phyloP scores from a whole-genome alignment of 2,329 filamentous ascomycete species.

The Cytospora paraplurivora region DNA sequence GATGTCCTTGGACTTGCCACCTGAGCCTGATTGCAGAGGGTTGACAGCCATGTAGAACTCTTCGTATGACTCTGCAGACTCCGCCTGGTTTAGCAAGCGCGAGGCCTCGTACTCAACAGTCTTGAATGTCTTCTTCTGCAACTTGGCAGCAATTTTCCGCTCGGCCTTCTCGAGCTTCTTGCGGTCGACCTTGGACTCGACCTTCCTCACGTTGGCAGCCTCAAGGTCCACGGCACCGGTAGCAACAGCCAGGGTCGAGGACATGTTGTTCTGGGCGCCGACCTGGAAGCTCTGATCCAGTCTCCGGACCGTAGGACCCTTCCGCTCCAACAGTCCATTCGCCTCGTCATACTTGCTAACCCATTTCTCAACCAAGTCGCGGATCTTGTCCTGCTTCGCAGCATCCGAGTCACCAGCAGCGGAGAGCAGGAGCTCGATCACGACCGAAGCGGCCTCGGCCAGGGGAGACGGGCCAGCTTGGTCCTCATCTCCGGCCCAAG shows the following conservation, averaged over 20 bases:
- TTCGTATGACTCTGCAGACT: constrained; percentile 89
- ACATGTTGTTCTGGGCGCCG: constrained; percentile 91
- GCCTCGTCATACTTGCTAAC: constrained; percentile 76
- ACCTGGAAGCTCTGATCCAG: constrained; percentile 96
- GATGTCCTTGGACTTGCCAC: constrained; percentile 96
- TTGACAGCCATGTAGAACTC: constrained; percentile 99
- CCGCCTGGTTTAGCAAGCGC: constrained; percentile 78
- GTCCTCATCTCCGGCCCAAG: constrained; percentile 72
- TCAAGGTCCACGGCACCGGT: constrained; percentile 87
- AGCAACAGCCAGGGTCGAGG: constrained; percentile 87
- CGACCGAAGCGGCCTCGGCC: constrained; percentile 77
- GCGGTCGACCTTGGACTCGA: constrained; percentile 94
- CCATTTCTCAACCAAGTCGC: constrained; percentile 85
- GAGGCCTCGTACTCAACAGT: constrained; percentile 98
- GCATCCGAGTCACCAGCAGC: constrained; percentile 82
- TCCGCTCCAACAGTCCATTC: constrained; percentile 70
- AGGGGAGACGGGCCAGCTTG: constrained; percentile 71
- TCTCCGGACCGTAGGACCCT: constrained; percentile 76
- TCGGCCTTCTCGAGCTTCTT: constrained; percentile 99
- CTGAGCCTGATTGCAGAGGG: constrained; percentile 79
- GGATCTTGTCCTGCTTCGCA: constrained; percentile 75
- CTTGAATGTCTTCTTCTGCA: constrained; percentile 98
- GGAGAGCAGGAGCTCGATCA: constrained; percentile 88
- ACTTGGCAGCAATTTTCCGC: constrained; percentile 95
- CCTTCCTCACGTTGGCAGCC: constrained; percentile 87